Base-by-base conservation (phyloP, 192 early-diverging fungal species). In the Entophlyctis luteolus region DNA sequence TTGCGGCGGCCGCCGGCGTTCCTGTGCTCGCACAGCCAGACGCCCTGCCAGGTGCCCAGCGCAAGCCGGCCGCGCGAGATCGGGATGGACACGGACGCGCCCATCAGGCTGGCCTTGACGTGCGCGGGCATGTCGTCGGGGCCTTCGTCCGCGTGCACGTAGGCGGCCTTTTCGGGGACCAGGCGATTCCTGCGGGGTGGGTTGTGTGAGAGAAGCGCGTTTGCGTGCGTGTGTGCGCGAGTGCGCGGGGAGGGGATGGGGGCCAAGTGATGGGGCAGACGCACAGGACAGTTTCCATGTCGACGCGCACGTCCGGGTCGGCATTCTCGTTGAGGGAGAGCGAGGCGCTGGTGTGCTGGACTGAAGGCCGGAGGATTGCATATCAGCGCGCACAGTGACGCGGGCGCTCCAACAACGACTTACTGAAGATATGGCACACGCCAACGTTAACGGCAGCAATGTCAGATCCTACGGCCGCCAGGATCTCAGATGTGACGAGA, bases 51-150 rank as follows among this genome's bases (percentile, higher is more conserved):
- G 10, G 60, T 72, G 39, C 94, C 94, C 10, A 90, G 70, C 28
- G 87, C 90, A 20, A 96, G 69, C 36, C 72, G 72, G 0, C 94
- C 93, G 31, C 93, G 79, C 18, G 78, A 80, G 38, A 96, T 89
- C 3, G 94, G 94, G 39, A 96, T 92, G 60, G 89, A 89, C 20
- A 96, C 78, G 2, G 88, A 91, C 0, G 86, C 88, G 8, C 94
- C 94, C 45, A 96, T 72, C 14, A 95, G 70, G 3, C 87, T 86
- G 54, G 81, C 80, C 75, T 96, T 96, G 28, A 95, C 77, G 76
- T 96, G 94, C 0, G 88, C 93, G 32, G 93, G 90, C 91, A 94
- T 93, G 67, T 95, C 93, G 62, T 93, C 93, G 0, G 92, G 77
- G 3, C 94, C 94, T 70, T 93, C 92, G 49, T 87, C 67, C 1